Evolutionary conservation across 768 basidiomycete species (phyloP).

Genomic region (Amanita rimosa): DNA sequence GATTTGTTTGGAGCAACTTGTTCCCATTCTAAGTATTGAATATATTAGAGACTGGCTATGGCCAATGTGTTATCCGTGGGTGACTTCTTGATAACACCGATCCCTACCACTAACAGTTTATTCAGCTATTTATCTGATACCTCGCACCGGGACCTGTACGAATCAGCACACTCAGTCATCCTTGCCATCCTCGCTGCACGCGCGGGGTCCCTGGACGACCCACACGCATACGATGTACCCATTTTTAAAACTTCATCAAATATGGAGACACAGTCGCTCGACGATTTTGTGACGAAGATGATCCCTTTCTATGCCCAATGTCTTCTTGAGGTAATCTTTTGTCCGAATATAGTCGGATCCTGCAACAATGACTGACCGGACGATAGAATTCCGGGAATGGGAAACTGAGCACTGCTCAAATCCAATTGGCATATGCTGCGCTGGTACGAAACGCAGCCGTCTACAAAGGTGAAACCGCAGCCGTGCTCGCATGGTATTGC

Average conservation of each 20-base stretch:
- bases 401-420: conserved; percentile 49
- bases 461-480: conserved; percentile 1
- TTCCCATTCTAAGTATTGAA: conserved; percentile 43
- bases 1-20: conserved; percentile 69
- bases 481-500: conserved; percentile 58
- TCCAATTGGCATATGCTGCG: conserved; percentile 65
- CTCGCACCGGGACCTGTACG: conserved; percentile 64
- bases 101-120: background rate
- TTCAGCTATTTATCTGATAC: conserved; percentile 50
- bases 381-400: conserved; percentile 53
- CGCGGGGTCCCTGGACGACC: conserved; percentile 22
- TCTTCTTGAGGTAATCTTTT: conserved; percentile 49
- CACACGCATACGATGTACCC: background rate
- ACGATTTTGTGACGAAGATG: conserved; percentile 39
- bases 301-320: conserved; percentile 67
- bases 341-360: background rate
- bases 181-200: conserved; percentile 61
- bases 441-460: conserved; percentile 46
- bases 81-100: conserved; percentile 1
- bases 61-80: conserved; percentile 58
- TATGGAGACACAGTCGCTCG: conserved; percentile 11
- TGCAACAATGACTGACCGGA: background rate
- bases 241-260: conserved; percentile 1
- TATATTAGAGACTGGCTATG: conserved; percentile 47
- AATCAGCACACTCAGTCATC: conserved; percentile 79